Conservation (phyloP, 257 asterid species). For the Echites panduratus region DNA sequence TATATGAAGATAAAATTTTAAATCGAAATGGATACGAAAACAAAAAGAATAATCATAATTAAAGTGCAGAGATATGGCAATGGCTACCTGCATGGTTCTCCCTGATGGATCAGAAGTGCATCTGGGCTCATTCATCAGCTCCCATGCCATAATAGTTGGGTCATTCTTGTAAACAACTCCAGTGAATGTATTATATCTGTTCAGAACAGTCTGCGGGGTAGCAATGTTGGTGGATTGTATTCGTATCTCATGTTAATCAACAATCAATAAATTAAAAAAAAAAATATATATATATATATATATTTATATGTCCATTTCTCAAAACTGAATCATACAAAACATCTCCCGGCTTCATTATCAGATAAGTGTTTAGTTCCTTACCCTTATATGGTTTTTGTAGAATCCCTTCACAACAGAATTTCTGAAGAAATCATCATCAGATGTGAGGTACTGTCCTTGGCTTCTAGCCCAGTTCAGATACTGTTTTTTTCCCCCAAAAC, state of each 20-base stretch:
- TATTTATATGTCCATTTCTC: not conserved
- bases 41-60: not conserved
- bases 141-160: conserved; percentile 99
- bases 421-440: conserved; percentile 87
- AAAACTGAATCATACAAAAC: not conserved
- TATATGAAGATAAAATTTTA: not conserved
- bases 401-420: conserved; percentile 53
- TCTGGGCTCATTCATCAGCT: conserved; percentile 93
- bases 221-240: not conserved
- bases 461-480: conserved; percentile 84
- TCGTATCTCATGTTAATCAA: not conserved
- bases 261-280: no score
- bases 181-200: conserved; percentile 51
- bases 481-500: conserved; percentile 86
- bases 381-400: conserved; percentile 73
- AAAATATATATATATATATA: no score
- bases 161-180: conserved; percentile 76
- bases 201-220: conserved; percentile 55
- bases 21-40: not conserved
- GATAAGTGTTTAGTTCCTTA: conserved; percentile 14
- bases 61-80: not conserved
- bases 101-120: conserved; percentile 89
- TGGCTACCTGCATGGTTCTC: conserved; percentile 62
- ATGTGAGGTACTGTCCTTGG: conserved; percentile 52
- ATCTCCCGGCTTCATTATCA: not conserved